phyloP scores from a whole-genome alignment of 306 rosid genomes.

The Chamaecrista fasciculata region DNA sequence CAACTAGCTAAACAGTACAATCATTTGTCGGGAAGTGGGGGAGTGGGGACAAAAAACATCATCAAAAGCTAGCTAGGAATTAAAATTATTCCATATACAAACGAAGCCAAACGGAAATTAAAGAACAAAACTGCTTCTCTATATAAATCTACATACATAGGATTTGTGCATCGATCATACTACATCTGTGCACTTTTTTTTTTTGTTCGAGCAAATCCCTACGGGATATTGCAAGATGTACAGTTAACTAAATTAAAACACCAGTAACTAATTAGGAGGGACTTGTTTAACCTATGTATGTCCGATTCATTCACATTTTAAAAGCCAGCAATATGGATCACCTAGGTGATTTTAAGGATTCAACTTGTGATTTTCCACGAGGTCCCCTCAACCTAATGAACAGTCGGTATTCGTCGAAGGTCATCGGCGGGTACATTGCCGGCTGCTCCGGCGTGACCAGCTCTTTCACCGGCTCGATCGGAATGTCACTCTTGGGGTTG shows the following conservation, averaged over 20 bases:
- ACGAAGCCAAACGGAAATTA: neutral
- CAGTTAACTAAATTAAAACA: neutral
- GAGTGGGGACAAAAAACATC: constrained; percentile 31
- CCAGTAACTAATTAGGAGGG: neutral
- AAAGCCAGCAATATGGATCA: too few species aligned
- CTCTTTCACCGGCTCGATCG: constrained; percentile 63
- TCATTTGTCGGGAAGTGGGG: neutral
- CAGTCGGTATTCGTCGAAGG: constrained; percentile 82
- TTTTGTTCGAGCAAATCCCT: neutral
- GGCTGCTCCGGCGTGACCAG: constrained; percentile 53
- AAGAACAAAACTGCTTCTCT: neutral
- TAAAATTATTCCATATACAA: constrained; percentile 1
- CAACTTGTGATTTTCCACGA: constrained; percentile 79
- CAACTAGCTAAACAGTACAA: too few species aligned
- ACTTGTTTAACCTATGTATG: too few species aligned
- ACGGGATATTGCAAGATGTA: constrained; percentile 11
- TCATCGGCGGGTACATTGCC: constrained; percentile 62
- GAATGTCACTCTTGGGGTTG: constrained; percentile 86
- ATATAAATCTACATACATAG: neutral
- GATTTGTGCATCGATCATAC: neutral
- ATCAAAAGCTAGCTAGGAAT: neutral
- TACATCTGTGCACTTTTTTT: neutral
- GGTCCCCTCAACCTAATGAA: constrained; percentile 80
- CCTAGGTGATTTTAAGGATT: constrained; percentile 56
- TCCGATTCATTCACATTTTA: too few species aligned